Base-by-base conservation (phyloP, 1,139 yeast species). In the Yamadazyma taylorii region DNA sequence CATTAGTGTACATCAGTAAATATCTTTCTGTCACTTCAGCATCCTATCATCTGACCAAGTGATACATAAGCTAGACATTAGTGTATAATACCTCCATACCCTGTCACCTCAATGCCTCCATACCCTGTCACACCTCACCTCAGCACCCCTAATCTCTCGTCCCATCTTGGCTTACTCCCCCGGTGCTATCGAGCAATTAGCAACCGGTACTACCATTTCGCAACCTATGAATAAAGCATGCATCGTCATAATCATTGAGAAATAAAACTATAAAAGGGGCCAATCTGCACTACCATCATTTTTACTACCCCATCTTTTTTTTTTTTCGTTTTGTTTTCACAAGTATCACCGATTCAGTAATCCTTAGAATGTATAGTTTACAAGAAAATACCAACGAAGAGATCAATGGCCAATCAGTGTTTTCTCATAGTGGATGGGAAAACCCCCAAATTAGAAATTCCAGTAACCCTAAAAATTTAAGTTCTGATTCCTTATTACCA, bases 401-500 rank as follows among this genome's bases (percentile, higher is more conserved):
- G 12, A 32, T 38, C 17, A 47, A 46, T 33, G 50, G 52, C 3
- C 52, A 48, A 38, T 43, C 48, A 5, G 47, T 48, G 9, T 48
- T 46, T 31, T 35, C 38, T 29, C 42, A 43, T 24, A 42, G 48
- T 27, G 49, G 50, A 27, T 48, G 51, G 48, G 51, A 42, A 24
- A 48, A 47, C 27, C 52, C 52, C 4, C 45, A 41, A 30, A 42
- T 42, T 12, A 48, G 51, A 42, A 34, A 41, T 4, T 17, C 37
- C 7, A 40, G 41, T 23, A 41, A 45, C 22, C 52, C 52, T 4
- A 48, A 48, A 32, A 46, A 46, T 32, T 35, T 39, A 14, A 46
- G 51, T 32, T 41, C 50, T 15, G 52, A 48, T 12, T 36, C 38
- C 36, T 45, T 48, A 34, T 36, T 48, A 24, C 51, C 52, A 13